Evolutionary conservation across 192 early-diverging fungal species (phyloP).

Genomic region (Chytriomyces sp.): DNA sequence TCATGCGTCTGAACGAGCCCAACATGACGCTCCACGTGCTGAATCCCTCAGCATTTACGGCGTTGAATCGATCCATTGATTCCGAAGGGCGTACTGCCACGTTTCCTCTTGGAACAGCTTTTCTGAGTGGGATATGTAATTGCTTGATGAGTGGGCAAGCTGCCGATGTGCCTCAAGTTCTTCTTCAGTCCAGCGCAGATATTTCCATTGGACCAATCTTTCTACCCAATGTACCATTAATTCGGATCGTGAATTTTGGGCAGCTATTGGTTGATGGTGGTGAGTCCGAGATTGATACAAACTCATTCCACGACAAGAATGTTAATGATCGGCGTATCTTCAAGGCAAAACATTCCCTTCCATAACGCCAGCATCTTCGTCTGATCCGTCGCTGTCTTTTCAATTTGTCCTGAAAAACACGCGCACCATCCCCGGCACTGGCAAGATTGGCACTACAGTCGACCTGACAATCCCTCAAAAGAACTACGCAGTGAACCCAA

Average conservation of each 20-base stretch:
- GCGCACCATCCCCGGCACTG: not conserved
- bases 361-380: not conserved
- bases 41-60: slow-evolving; percentile 2
- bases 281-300: not conserved
- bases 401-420: not conserved
- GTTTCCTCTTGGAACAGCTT: not conserved
- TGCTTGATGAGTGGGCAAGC: slow-evolving; percentile 15
- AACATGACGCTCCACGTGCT: not conserved
- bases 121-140: not conserved
- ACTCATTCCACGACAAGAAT: not conserved
- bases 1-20: not conserved
- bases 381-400: not conserved
- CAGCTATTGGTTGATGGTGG: not conserved
- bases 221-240: not conserved
- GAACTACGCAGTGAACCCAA: not conserved
- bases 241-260: slow-evolving; percentile 3
- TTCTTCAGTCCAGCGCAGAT: not conserved
- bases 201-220: not conserved
- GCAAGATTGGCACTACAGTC: not conserved
- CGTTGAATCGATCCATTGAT: not conserved
- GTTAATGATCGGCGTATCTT: not conserved
- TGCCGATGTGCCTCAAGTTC: slow-evolving; percentile 1
- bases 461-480: not conserved
- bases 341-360: not conserved
- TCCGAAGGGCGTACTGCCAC: not conserved